Percentiles rank a stretch among this genome's conserved stretches.
phyloP scores from a whole-genome alignment of 2,329 filamentous ascomycete genomes.

The Laburnicola sp. region DNA sequence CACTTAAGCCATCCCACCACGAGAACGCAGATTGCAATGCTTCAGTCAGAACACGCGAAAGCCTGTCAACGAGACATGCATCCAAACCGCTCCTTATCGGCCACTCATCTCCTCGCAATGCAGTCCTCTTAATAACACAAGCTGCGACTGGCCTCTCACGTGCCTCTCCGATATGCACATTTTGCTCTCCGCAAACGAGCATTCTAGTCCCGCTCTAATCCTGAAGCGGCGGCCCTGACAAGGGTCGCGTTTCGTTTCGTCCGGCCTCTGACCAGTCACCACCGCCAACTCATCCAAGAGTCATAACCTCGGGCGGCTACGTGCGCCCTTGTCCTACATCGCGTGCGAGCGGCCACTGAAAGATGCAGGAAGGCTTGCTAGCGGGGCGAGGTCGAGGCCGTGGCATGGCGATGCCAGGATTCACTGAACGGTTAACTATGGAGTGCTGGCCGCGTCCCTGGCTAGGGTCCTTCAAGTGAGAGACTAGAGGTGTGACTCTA shows the following conservation, averaged over 20 bases:
- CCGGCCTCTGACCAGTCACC: conserved; percentile 27
- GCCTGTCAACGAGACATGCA: too few relatives aligned
- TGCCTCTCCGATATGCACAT: conserved; percentile 3
- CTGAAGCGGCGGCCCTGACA: not conserved
- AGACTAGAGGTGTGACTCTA: conserved; percentile 13
- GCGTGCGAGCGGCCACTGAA: conserved; percentile 33
- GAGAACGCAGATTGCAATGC: too few relatives aligned
- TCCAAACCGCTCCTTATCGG: not conserved
- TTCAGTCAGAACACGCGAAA: too few relatives aligned
- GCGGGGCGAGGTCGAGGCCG: conserved; percentile 1
- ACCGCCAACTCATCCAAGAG: conserved; percentile 27
- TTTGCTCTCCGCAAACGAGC: conserved; percentile 2
- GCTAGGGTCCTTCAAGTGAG: not conserved
- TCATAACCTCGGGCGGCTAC: conserved; percentile 19
- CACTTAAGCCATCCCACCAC: too few relatives aligned
- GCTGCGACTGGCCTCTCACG: conserved; percentile 1
- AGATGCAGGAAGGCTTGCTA: conserved; percentile 37
- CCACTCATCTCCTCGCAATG: not conserved
- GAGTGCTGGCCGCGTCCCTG: conserved; percentile 24
- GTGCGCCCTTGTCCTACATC: too few relatives aligned
- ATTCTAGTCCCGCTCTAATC: not conserved
- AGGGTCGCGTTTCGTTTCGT: conserved; percentile 1
- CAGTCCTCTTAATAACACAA: not conserved
- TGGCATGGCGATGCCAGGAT: conserved; percentile 13
- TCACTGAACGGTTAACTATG: conserved; percentile 34